Base-by-base conservation (phyloP, 495 filamentous ascomycete species). In the Penicillium tannophilum region DNA sequence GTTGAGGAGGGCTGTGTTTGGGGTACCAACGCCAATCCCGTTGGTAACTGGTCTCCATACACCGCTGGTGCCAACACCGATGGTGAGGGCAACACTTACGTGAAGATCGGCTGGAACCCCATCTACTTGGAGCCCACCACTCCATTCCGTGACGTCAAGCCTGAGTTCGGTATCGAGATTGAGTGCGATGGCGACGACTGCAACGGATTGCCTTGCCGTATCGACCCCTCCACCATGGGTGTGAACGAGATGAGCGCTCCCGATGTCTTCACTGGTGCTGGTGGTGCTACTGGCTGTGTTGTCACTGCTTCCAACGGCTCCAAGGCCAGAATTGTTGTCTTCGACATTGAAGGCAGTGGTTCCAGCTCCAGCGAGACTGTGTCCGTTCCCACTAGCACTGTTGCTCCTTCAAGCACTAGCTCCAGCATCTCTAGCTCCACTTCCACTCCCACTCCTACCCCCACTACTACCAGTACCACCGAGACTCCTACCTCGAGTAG, bases 71-170 rank as follows among this genome's bases (percentile, higher is more conserved):
- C 88, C 35, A 92, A 93, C 73, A 86, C 87, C 36, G 82, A 85
- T 57, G 63, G 65, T 30, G 73, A 70, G 53, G 90, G 89, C 52
- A 75, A 82, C 52, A 91, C 90, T 3, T 93, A 84, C 61, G 77
- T 89, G 51, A 92, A 90, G 77, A 80, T 94, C 53, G 89, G 85
- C 48, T 91, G 88, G 83, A 93, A 93, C 75, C 90, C 90, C 36
- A 88, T 90, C 58, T 93, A 84, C 63, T 79, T 87, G 52, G 80
- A 81, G 63, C 74, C 78, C 14, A 62, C 79, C 33, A 82, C 79
- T n/a, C 78, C 79, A 1, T 86, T 90, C 68, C 74, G 76, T 43
- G 72, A 82, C 58, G 79, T 75, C 11, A 77, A 79, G 56, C 89
- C 90, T 6, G 79, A 73, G 23, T 93, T 82, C 56, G 89, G 90